Conservation (phyloP, 192 early-diverging fungal species). For the Oehlia diaphana region DNA sequence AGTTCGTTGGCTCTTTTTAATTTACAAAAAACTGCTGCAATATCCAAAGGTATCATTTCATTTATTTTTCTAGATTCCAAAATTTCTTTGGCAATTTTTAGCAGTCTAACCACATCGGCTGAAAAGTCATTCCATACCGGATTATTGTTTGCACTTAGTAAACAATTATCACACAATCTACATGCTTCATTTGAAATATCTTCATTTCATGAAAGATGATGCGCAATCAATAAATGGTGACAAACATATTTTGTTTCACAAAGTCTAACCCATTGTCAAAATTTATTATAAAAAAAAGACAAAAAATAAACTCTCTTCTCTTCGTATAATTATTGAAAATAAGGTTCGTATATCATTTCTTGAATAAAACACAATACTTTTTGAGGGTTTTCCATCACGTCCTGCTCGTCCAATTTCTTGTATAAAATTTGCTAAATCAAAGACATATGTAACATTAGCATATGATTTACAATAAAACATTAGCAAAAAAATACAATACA, state of each 20-base stretch:
- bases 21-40: no score
- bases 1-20: no score
- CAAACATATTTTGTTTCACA: no score
- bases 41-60: not conserved
- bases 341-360: not conserved
- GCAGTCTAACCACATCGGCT: not conserved
- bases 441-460: no score
- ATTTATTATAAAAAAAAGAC: no score
- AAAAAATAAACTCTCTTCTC: no score
- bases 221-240: no score
- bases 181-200: not conserved
- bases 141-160: not conserved
- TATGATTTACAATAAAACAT: no score
- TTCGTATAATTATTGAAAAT: no score
- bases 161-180: no score
- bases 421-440: not conserved
- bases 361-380: not conserved
- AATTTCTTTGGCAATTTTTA: not conserved
- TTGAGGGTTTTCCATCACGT: not conserved
- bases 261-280: no score
- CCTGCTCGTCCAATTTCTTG: not conserved
- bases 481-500: not conserved
- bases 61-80: not conserved
- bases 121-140: not conserved
- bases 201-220: no score